Percentiles rank a stretch among this genome's conserved stretches.
phyloP scores from a whole-genome alignment of 2,329 filamentous ascomycete species.

The Colletotrichum sp. region DNA sequence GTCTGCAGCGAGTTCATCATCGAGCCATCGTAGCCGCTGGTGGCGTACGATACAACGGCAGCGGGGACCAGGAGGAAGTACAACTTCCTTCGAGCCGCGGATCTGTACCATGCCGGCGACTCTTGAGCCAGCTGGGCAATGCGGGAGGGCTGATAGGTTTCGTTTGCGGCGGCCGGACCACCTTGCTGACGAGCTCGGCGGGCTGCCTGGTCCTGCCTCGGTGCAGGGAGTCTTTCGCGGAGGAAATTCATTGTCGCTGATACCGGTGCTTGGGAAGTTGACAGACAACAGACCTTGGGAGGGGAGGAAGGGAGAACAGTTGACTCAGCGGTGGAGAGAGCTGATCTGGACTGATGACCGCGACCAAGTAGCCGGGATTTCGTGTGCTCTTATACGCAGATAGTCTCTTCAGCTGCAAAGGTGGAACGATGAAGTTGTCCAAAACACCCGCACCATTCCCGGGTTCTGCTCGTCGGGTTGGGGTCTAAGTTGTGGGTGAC shows the following conservation, averaged over 20 bases:
- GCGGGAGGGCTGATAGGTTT: conserved; percentile 28
- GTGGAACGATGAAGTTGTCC: not conserved
- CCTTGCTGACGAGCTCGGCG: conserved; percentile 25
- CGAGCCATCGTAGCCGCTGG: conserved; percentile 54
- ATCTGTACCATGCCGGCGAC: conserved; percentile 34
- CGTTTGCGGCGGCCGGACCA: not conserved
- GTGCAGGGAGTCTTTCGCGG: conserved; percentile 29
- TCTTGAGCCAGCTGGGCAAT: conserved; percentile 31
- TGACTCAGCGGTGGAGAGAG: not conserved
- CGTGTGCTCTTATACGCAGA: not conserved
- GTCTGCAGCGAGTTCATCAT: conserved; percentile 57
- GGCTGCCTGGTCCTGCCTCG: conserved; percentile 26
- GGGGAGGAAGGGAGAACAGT: not conserved
- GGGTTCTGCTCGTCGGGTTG: not conserved
- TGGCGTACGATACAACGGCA: conserved; percentile 40
- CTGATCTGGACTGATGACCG: not conserved
- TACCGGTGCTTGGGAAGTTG: not conserved
- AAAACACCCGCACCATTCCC: not conserved
- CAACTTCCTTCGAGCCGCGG: conserved; percentile 30
- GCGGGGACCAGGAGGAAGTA: conserved; percentile 39
- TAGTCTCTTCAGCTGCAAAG: not conserved
- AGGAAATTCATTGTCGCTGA: conserved; percentile 25
- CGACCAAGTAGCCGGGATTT: not conserved
- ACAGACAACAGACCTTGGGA: not conserved
- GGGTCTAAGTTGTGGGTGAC: not conserved